Conservation (phyloP, 768 basidiomycete species). For the Hygrophorus pudorinus region DNA sequence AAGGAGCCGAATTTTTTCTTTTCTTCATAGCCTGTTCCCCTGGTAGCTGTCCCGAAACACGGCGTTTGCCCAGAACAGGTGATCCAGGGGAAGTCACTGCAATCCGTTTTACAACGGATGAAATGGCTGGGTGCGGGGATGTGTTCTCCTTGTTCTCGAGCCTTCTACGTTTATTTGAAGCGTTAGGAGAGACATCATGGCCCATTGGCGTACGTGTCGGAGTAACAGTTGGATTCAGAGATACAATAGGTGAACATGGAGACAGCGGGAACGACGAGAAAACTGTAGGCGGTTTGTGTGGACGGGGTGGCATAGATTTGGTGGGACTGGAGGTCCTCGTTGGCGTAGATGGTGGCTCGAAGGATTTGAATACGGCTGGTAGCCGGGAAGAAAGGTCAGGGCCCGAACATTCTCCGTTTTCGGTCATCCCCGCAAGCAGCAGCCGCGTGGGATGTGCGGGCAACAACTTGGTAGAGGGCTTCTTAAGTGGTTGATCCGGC, state of each 20-base stretch:
- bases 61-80: slow-evolving; percentile 34
- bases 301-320: slow-evolving; percentile 23
- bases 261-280: slow-evolving; percentile 17
- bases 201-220: slow-evolving; percentile 8
- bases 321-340: slow-evolving; percentile 9
- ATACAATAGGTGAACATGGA: slow-evolving; percentile 13
- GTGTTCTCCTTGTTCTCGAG: slow-evolving; percentile 52
- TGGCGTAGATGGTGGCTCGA: slow-evolving; percentile 20
- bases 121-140: slow-evolving; percentile 27
- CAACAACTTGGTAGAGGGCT: too few species aligned
- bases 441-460: too few species aligned
- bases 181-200: slow-evolving; percentile 5
- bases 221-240: slow-evolving; percentile 9
- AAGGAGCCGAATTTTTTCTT: slow-evolving; percentile 18
- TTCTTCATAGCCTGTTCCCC: slow-evolving; percentile 19
- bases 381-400: too few species aligned
- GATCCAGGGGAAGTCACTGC: slow-evolving; percentile 25
- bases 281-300: slow-evolving; percentile 23
- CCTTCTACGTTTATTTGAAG: slow-evolving; percentile 27
- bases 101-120: slow-evolving; percentile 38
- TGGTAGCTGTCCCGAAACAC: slow-evolving; percentile 25
- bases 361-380: neutral
- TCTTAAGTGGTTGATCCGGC: too few species aligned
- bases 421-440: too few species aligned
- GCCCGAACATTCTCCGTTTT: too few species aligned